phyloP scores from a whole-genome alignment of 2,329 filamentous ascomycete genomes.

The Penicillium sclerotiorum region DNA sequence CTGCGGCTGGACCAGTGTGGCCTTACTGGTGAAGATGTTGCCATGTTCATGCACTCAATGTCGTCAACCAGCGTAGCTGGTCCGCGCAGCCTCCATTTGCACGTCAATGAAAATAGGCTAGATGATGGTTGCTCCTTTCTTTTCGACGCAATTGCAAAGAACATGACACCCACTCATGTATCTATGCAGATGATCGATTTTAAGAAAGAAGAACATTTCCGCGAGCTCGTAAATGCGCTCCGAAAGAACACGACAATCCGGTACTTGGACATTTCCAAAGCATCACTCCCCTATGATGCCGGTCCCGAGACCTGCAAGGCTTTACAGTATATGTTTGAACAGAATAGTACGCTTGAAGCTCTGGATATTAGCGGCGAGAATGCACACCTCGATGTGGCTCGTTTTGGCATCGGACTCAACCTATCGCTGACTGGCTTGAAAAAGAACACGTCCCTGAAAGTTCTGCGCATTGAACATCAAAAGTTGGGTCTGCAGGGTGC shows the following conservation, averaged over 20 bases:
- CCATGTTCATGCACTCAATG: slow-evolving; percentile 67
- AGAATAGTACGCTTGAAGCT: slow-evolving; percentile 67
- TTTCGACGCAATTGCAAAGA: slow-evolving; percentile 50
- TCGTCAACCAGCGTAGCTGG: slow-evolving; percentile 51
- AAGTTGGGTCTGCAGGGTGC: slow-evolving; percentile 70
- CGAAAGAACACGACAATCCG: slow-evolving; percentile 64
- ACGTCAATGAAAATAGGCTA: slow-evolving; percentile 64
- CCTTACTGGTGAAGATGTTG: slow-evolving; percentile 65
- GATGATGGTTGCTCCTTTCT: slow-evolving; percentile 47
- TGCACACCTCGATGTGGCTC: slow-evolving; percentile 69
- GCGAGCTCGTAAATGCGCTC: slow-evolving; percentile 64
- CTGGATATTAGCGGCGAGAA: slow-evolving; percentile 73
- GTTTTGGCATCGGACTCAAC: slow-evolving; percentile 70
- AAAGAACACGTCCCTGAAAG: slow-evolving; percentile 62
- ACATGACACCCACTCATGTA: slow-evolving; percentile 63
- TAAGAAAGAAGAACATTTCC: slow-evolving; percentile 65
- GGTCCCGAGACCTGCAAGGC: slow-evolving; percentile 67
- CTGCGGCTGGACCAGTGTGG: slow-evolving; percentile 69
- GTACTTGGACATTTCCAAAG: slow-evolving; percentile 70
- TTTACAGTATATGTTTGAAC: slow-evolving; percentile 65
- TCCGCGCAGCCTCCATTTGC: slow-evolving; percentile 63
- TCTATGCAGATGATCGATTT: slow-evolving; percentile 72
- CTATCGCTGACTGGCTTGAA: slow-evolving; percentile 66
- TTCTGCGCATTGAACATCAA: slow-evolving; percentile 68
- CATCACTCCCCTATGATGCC: slow-evolving; percentile 69